Base-by-base conservation (phyloP, 768 basidiomycete species). In the Collybiopsis confluens region DNA sequence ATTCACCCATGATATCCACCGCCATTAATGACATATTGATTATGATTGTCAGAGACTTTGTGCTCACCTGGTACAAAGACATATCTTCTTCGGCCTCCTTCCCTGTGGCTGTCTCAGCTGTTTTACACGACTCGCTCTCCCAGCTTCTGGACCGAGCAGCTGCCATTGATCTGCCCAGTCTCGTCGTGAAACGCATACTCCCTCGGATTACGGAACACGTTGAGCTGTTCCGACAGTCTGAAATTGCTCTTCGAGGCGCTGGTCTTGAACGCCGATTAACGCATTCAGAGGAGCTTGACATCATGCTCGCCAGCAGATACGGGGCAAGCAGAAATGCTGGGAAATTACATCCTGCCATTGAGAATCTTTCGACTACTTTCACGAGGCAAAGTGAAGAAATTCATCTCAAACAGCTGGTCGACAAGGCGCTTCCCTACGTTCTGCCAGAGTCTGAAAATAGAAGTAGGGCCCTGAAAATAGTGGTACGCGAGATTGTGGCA, bases 171-270 rank as follows among this genome's bases (percentile, higher is more conserved):
- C 58, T 90, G 18, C 74, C 93, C 0, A 79, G 82, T 3, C 75
- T 97, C 8, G 60, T 93, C 11, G 92, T 96, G 20, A 87, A 86
- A 54, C 86, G 85, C 4, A 84, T 98, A 26, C 66, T 98, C 18
- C 96, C 96, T n/a, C 88, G 85, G 62, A 73, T 98, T 45, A 97
- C 92, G 0, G 74, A 82, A 2, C 96, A 98, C 64, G 78, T 98
- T 33, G 91, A 96, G 55, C 89, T 86, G 58, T 98, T 91, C 65
- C 86, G 90, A 23, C 84, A 92, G 61, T 93, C 95, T 24, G 95
- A 98, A 68, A 75, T 90, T 43, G 85, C 88, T 1, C 73, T 93
- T 28, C 85, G 92, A 18, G 91, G 92, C 38, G 88, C 88, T 4
- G 88, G 83, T 3, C 70, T 94, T 49, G 88, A 92, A 64, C 83